Base-by-base conservation (phyloP, 345 rosid species). In the Sonneratia caseolaris region DNA sequence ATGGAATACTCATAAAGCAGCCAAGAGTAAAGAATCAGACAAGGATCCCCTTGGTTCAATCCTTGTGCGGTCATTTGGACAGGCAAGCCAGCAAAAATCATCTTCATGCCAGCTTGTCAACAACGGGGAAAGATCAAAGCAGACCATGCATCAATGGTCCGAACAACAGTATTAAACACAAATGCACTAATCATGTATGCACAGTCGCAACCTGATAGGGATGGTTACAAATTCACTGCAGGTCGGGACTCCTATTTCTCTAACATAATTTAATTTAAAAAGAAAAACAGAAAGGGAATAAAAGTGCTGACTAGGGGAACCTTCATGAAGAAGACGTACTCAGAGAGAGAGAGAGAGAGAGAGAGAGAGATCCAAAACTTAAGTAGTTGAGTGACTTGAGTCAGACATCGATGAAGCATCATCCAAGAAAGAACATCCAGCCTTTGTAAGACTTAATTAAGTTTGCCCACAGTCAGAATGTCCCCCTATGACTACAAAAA, bases 341-440 rank as follows among this genome's bases (percentile, higher is more conserved):
- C 51, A 47, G 51, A 47, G 51, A 47, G 15, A 19, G 57, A n/a
- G 64, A n/a, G 19, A 57, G 32, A 57, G 64, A 57, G 64, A 62
- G 66, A 62, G 66, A 27, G 37, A 62, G 66, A 62, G 66, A 62
- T 62, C 66, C 38, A 27, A 62, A 37, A 62, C 38, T 62, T 62
- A 3, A 3, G 66, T 27, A 35, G 27, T 62, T 62, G 66, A 62
- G 16, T 62, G 1, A 11, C 15, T 62, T 62, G 66, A 62, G 16
- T 62, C 13, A 3, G 35, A 18, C 11, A 59, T 53, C 22, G 18
- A 59, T 3, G 64, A 22, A 59, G 64, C 59, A 53, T n/a, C 59
- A 53, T n/a, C 64, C 32, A 59, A n/a, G 64, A 59, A 59, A 24
- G 32, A 62, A 62, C 66, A 62, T 32, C 64, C 64, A 5, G 64